Base-by-base conservation (phyloP, 2,329 filamentous ascomycete genomes). In the Xylariaceae sp. region DNA sequence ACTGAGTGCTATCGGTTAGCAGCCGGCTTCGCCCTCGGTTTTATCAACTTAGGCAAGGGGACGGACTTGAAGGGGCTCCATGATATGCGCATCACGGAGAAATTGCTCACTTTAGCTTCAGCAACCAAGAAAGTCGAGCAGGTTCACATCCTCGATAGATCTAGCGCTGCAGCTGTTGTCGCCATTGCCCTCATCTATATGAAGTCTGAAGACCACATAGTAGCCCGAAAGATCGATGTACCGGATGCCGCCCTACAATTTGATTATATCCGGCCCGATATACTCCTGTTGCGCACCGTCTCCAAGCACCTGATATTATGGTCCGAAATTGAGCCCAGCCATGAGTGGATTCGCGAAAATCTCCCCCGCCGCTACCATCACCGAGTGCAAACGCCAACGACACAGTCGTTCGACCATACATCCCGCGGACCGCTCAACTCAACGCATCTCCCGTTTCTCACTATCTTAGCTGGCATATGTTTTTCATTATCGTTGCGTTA, bases 1-100 rank as follows among this genome's bases (percentile, higher is more conserved):
- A 92, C 95, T 66, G 94, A 99, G 73, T 92, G 92, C n/a, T 99
- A 99, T 70, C 85, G 95, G 39, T 79, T 99, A 34, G 92, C 94
- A 8, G 92, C 95, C 16, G 95, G 94, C 0, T 96, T 96, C 64
- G 87, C 95, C 0, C 79, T 99, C 0, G 94, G 94, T 0, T 86
- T 95, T 61, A 96, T 99, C 71, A 99, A 99, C 68, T 76, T 99
- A 1, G 94, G 88, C 52, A 95, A 92, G 66, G 95, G 94, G 18
- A 87, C 84, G 56, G 88, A 96, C 64, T 77, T 97, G 26, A 87
- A 87, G 66, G 92, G 92, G 9, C 78, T 99, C 45, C 88, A 95
- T 61, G 94, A 97, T 65, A 95, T 99, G 90, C 84, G 86, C 44
- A 81, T 99, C 8, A 89, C 94, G 0, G 92, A 97, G 66, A 87